Evolutionary conservation across 345 rosid species (phyloP).

Genomic region (Diplotaxis tenuifolia): DNA sequence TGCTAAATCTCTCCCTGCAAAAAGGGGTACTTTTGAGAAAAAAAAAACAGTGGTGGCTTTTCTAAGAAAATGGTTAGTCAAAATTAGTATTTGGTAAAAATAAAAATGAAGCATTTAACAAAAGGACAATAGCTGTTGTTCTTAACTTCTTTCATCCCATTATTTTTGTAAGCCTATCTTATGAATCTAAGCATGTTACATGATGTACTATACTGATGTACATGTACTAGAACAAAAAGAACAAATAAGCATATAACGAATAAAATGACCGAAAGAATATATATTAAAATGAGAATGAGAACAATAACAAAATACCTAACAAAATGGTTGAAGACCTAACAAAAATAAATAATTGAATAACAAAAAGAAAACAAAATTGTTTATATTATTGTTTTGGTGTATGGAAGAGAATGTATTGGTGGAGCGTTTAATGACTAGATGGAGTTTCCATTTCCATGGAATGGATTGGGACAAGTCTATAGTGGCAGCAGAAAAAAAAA

Average conservation of each 20-base stretch:
- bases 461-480: slow-evolving; percentile 25
- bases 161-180: too few species aligned
- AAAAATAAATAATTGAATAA: not conserved
- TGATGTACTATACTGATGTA: too few species aligned
- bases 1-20: too few species aligned
- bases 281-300: not conserved
- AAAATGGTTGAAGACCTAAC: slow-evolving; percentile 1
- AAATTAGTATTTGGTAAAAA: too few species aligned
- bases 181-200: too few species aligned
- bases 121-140: too few species aligned
- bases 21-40: not conserved
- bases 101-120: too few species aligned
- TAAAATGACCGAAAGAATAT: not conserved
- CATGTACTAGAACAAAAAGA: not conserved
- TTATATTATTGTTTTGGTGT: slow-evolving; percentile 9
- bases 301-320: not conserved
- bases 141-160: too few species aligned
- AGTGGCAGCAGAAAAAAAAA: not conserved
- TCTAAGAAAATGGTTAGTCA: too few species aligned
- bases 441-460: slow-evolving; percentile 22
- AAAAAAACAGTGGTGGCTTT: not conserved
- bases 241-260: not conserved
- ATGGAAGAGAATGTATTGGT: slow-evolving; percentile 24
- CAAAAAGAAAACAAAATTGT: not conserved
- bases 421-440: slow-evolving; percentile 11